Evolutionary conservation across 495 filamentous ascomycete species (phyloP).

Genomic region (Margaritispora aquatica): DNA sequence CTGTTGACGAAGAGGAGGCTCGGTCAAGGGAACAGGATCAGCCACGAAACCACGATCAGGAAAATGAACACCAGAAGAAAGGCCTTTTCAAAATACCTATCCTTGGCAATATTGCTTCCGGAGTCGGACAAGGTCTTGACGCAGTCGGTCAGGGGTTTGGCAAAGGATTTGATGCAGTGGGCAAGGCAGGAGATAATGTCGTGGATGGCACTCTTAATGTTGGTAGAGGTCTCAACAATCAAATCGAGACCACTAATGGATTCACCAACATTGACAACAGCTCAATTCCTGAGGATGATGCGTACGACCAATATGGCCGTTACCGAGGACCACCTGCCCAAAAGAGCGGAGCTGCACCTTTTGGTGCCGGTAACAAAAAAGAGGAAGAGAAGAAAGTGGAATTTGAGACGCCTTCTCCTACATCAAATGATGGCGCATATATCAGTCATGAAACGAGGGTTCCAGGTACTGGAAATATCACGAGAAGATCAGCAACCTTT

Average conservation of each 20-base stretch:
- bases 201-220: slow-evolving; percentile 44
- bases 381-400: slow-evolving; percentile 9
- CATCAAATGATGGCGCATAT: neutral
- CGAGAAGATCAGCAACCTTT: slow-evolving; percentile 1
- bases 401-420: slow-evolving; percentile 1
- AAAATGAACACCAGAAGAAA: slow-evolving; percentile 14
- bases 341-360: neutral
- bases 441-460: neutral
- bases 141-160: slow-evolving; percentile 34
- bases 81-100: slow-evolving; percentile 23
- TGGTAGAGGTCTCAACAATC: slow-evolving; percentile 54
- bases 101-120: slow-evolving; percentile 26
- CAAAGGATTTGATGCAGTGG: slow-evolving; percentile 48
- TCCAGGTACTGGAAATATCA: slow-evolving; percentile 10
- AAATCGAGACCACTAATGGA: slow-evolving; percentile 49
- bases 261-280: slow-evolving; percentile 35
- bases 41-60: too few species aligned
- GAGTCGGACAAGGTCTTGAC: slow-evolving; percentile 29
- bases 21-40: slow-evolving; percentile 25
- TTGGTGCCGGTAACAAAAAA: slow-evolving; percentile 8
- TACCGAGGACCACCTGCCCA: slow-evolving; percentile 5
- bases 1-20: slow-evolving; percentile 42
- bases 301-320: slow-evolving; percentile 18
- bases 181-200: slow-evolving; percentile 56
- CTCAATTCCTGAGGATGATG: slow-evolving; percentile 9